These are phyloP conservation scores for Heliamphora exappendiculata DNA, from an alignment of 148 eudicot species.

Conservation along the genomic window DNA sequence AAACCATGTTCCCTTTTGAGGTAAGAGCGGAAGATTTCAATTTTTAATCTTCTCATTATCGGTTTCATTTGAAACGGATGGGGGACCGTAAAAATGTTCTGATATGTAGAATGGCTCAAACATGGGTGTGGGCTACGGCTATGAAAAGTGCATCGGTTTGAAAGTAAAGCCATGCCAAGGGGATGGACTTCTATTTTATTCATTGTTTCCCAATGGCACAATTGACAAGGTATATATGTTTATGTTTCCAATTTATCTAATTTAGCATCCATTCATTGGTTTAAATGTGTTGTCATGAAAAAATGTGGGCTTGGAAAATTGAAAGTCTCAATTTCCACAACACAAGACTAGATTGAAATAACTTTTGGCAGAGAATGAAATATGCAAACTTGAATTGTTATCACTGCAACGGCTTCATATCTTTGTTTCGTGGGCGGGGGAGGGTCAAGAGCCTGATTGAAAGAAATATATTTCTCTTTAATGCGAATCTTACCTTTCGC, in stretches of 20 bases:
- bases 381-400: too few relatives aligned
- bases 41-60: background rate
- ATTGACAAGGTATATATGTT: conserved; percentile 58
- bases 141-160: conserved; percentile 50
- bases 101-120: conserved; percentile 44
- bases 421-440: too few relatives aligned
- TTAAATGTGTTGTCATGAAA: too few relatives aligned
- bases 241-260: background rate
- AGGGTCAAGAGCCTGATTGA: too few relatives aligned
- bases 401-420: too few relatives aligned
- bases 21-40: conserved; percentile 18
- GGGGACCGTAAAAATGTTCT: background rate
- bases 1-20: conserved; percentile 75
- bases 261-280: background rate
- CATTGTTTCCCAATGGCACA: conserved; percentile 56
- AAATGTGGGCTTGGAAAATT: too few relatives aligned
- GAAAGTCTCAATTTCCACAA: too few relatives aligned
- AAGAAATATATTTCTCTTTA: too few relatives aligned
- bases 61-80: background rate
- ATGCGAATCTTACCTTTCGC: too few relatives aligned
- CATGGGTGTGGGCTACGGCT: conserved; percentile 43
- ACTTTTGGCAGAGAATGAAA: too few relatives aligned
- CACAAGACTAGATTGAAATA: too few relatives aligned
- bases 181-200: conserved; percentile 61
- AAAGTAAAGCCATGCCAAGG: conserved; percentile 63